A percentile compares a stretch with the other conserved stretches of the same genome.
phyloP scores from a whole-genome alignment of 495 filamentous ascomycete species.

The Penicillium arizonense region DNA sequence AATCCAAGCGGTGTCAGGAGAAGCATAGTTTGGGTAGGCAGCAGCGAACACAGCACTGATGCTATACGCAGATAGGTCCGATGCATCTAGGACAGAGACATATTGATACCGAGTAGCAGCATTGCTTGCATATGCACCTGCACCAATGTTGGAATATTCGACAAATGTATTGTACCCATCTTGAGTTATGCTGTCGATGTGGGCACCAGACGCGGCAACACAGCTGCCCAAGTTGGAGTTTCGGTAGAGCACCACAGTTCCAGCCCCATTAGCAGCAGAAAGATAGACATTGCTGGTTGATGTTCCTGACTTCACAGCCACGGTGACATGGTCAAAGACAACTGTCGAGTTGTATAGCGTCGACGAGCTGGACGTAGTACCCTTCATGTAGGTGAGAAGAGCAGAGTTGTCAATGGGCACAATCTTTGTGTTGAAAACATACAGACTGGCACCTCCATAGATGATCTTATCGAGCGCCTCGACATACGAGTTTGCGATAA shows the following conservation, averaged over 20 bases:
- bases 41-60: slow-evolving; percentile 7
- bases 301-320: slow-evolving; percentile 8
- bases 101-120: neutral
- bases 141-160: slow-evolving; percentile 1
- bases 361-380: slow-evolving; percentile 3
- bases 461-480: slow-evolving; percentile 11
- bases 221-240: slow-evolving; percentile 9
- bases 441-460: slow-evolving; percentile 7
- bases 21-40: slow-evolving; percentile 9
- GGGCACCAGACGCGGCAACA: slow-evolving; percentile 5
- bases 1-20: slow-evolving; percentile 8
- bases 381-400: slow-evolving; percentile 11
- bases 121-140: slow-evolving; percentile 4
- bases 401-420: slow-evolving; percentile 7
- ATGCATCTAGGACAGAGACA: slow-evolving; percentile 3
- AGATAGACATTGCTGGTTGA: slow-evolving; percentile 6
- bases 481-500: slow-evolving; percentile 12
- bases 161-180: neutral
- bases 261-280: slow-evolving; percentile 8
- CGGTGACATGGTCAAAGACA: slow-evolving; percentile 8
- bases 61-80: slow-evolving; percentile 4
- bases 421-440: slow-evolving; percentile 11
- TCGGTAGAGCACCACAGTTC: slow-evolving; percentile 8
- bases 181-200: slow-evolving; percentile 1
- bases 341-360: slow-evolving; percentile 9